Conservation (phyloP, 768 basidiomycete species). For the Pleurotus tuber-regium region DNA sequence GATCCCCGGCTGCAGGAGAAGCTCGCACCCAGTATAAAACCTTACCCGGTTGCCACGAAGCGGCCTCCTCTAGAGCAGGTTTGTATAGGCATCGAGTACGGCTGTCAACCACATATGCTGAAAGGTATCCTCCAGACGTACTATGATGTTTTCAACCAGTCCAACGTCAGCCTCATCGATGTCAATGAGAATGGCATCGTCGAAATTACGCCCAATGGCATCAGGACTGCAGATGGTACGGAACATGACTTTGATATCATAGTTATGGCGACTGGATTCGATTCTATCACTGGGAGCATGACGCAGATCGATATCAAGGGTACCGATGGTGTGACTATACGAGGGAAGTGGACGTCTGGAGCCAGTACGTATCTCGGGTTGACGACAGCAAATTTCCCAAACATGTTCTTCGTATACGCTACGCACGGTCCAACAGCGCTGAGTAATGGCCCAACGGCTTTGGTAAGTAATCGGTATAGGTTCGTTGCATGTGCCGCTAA, state of each 20-base stretch:
- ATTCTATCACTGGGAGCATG: slow-evolving; percentile 13
- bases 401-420: slow-evolving; percentile 18
- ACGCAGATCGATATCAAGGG: slow-evolving; percentile 16
- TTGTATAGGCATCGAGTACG: not conserved
- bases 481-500: not conserved
- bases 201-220: slow-evolving; percentile 13
- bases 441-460: slow-evolving; percentile 13
- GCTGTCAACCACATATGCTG: no score
- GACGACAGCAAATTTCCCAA: slow-evolving; percentile 13
- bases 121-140: not conserved
- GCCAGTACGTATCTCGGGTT: slow-evolving; percentile 16
- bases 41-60: slow-evolving; percentile 23
- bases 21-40: slow-evolving; percentile 20
- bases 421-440: slow-evolving; percentile 16
- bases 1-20: slow-evolving; percentile 20
- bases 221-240: slow-evolving; percentile 12
- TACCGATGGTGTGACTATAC: slow-evolving; percentile 11
- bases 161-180: slow-evolving; percentile 15
- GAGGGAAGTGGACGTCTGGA: slow-evolving; percentile 16
- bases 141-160: slow-evolving; percentile 13
- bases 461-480: slow-evolving; percentile 6
- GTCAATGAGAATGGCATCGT: slow-evolving; percentile 13
- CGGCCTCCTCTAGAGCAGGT: slow-evolving; percentile 19
- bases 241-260: slow-evolving; percentile 15
- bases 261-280: slow-evolving; percentile 17